Evolutionary conservation across 129 eudicot genomes (phyloP).

Genomic region (Apium graveolens): DNA sequence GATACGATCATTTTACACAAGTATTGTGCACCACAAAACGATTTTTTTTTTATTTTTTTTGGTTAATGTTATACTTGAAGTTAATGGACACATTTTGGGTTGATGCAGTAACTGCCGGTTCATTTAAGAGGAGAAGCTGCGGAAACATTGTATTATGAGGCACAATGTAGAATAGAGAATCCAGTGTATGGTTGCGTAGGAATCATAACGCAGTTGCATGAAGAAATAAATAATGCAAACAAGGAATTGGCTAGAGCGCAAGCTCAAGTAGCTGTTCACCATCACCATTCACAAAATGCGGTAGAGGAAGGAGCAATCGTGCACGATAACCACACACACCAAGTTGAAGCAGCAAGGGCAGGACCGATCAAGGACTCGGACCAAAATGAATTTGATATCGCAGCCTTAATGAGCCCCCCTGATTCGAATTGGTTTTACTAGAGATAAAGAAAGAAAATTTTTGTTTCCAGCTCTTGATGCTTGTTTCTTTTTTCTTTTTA

Average conservation of each 20-base stretch:
- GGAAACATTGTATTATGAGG: slow-evolving; percentile 35
- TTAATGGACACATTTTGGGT: neutral
- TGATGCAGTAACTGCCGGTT: slow-evolving; percentile 25
- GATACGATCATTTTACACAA: no score
- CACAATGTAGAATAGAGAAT: slow-evolving; percentile 38
- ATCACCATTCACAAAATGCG: neutral
- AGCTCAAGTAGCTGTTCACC: slow-evolving; percentile 25
- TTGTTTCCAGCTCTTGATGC: neutral
- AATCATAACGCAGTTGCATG: slow-evolving; percentile 30
- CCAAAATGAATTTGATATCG: neutral
- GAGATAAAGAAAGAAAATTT: neutral
- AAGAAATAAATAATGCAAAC: slow-evolving; percentile 27
- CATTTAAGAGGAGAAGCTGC: slow-evolving; percentile 27
- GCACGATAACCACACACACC: neutral
- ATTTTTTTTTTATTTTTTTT: no score
- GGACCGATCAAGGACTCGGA: neutral
- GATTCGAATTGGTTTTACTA: neutral
- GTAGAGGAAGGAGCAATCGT: neutral
- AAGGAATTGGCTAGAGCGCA: slow-evolving; percentile 31
- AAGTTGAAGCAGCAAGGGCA: neutral
- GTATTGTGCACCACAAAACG: no score
- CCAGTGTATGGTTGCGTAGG: slow-evolving; percentile 54
- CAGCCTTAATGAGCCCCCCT: neutral
- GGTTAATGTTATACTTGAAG: no score
- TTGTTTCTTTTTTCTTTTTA: neutral